These are phyloP conservation scores for Komagataella phaffii DNA, from an alignment of 805 yeast species.

Conservation along the genomic window DNA sequence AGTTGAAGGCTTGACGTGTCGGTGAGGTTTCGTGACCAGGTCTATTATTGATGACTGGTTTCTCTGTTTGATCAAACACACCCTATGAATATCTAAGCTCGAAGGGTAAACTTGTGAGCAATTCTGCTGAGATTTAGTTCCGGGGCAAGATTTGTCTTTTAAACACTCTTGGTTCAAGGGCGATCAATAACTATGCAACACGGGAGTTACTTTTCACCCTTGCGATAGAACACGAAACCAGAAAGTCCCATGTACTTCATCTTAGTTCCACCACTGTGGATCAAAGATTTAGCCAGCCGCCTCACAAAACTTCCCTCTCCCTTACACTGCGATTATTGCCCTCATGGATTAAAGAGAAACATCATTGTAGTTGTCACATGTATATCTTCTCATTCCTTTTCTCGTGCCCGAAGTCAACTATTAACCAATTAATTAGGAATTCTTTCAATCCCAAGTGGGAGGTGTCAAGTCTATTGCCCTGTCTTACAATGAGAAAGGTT, in stretches of 20 bases:
- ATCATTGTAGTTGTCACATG: not conserved
- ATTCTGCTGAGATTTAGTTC: not conserved
- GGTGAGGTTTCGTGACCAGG: not conserved
- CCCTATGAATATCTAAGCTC: not conserved
- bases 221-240: not conserved
- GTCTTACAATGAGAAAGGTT: conserved; percentile 77
- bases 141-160: not conserved
- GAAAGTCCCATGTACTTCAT: not conserved
- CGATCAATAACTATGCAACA: not conserved
- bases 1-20: not conserved
- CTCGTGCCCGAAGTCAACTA: not conserved
- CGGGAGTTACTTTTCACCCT: not conserved
- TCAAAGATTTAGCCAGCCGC: not conserved
- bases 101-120: not conserved
- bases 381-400: not conserved
- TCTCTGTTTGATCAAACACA: not conserved
- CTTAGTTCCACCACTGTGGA: not conserved
- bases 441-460: conserved; percentile 80
- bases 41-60: not conserved
- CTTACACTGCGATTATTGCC: not conserved
- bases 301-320: not conserved
- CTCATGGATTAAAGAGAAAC: not conserved
- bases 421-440: conserved; percentile 41
- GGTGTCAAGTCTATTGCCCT: conserved; percentile 61
- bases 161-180: not conserved